Base-by-base conservation (phyloP, 345 rosid species). In the Eutrema heterophyllum region DNA sequence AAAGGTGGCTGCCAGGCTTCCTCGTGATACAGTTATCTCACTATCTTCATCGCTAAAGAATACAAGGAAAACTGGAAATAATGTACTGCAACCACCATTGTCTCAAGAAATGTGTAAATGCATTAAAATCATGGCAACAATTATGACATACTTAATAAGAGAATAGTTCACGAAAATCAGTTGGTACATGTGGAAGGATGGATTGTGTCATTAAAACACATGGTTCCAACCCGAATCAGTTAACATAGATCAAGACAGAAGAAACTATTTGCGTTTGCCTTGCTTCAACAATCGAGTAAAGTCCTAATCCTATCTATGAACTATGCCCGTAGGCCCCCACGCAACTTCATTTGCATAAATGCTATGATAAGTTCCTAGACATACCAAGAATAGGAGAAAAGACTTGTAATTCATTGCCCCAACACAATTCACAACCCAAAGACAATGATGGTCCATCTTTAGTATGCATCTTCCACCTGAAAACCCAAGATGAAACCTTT, bases 361-460 rank as follows among this genome's bases (percentile, higher is more conserved):
- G 74, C 24, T 44, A 26, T 7, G 44, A 67, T 32, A 41, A 51
- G 55, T 75, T 40, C 30, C 3, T 14, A 27, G 29, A 80, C 89
- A 77, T 81, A 88, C 92, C 97, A 91, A 81, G 79, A 91, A 91
- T 26, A 91, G 87, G 76, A 91, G 92, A 75, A 91, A 91, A 76
- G 84, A 85, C 79, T 91, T 91, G 83, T 91, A 91, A 67, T 91
- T 89, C 78, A 84, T 82, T 36, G 92, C 97, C 24, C 95, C 97
- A 62, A 89, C 95, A 74, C 93, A 89, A 57, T 91, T 91, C 33
- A 91, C 95, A 46, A 91, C 97, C 97, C 97, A 91, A 45, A 91
- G 89, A 81, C 97, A 91, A 53, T 91, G 97, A 82, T 91, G 95
- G 58, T 91, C 95, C 95, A 91, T 87, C 82, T 91, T 91, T 51